Conservation (phyloP, 768 basidiomycete species). For the Cystobasidium tubakii region DNA sequence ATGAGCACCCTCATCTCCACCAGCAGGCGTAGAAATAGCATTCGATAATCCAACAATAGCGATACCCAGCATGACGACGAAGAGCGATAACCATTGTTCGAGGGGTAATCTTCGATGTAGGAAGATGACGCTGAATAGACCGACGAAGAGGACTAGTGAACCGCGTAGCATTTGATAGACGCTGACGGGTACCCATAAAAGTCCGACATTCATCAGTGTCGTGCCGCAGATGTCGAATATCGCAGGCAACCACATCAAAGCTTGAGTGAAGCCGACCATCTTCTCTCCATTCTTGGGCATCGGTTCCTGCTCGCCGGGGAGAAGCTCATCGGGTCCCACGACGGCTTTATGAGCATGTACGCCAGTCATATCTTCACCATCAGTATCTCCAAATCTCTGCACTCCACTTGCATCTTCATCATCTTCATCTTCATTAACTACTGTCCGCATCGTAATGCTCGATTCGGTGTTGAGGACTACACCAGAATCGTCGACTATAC, state of each 20-base stretch:
- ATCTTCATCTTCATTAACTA: not conserved
- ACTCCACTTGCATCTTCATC: constrained; percentile 16
- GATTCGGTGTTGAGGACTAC: constrained; percentile 24
- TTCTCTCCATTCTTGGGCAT: constrained; percentile 24
- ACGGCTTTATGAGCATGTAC: constrained; percentile 28
- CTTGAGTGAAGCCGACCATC: constrained; percentile 51
- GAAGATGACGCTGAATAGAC: constrained; percentile 82
- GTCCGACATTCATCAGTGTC: constrained; percentile 83
- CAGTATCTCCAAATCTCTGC: not conserved
- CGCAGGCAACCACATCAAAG: constrained; percentile 82
- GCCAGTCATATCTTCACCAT: not conserved
- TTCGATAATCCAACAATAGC: constrained; percentile 68
- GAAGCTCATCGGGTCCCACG: constrained; percentile 29
- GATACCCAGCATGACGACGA: constrained; percentile 50
- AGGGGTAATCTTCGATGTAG: constrained; percentile 57
- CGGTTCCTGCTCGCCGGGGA: constrained; percentile 8
- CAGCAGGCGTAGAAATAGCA: constrained; percentile 66
- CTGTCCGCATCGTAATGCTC: constrained; percentile 23
- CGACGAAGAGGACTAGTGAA: constrained; percentile 61
- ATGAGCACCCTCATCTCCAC: not conserved
- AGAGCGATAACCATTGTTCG: constrained; percentile 70
- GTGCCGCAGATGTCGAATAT: constrained; percentile 59
- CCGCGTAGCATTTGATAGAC: constrained; percentile 77
- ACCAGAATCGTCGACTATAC: constrained; percentile 26
- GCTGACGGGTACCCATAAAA: constrained; percentile 91